Percentiles rank a stretch among this genome's conserved stretches.
These are phyloP conservation scores for Graphilbum fragrans DNA, from an alignment of 2,329 filamentous ascomycete genomes.

Conservation along the genomic window DNA sequence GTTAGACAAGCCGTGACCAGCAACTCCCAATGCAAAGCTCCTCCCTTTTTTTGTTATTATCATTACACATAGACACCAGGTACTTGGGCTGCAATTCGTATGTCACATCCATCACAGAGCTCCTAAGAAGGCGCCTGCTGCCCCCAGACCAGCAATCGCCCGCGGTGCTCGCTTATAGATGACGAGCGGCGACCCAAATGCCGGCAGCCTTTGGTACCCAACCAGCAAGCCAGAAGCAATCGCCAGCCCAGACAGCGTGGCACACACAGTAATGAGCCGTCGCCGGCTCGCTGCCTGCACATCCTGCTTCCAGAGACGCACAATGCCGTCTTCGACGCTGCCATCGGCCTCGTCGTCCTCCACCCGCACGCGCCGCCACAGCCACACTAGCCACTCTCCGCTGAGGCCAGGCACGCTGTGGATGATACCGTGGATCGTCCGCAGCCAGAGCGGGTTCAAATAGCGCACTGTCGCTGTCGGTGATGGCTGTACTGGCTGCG, in stretches of 20 bases:
- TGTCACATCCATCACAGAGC: not conserved
- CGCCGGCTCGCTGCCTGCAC: slow-evolving; percentile 9
- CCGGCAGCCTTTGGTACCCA: slow-evolving; percentile 26
- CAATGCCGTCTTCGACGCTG: not conserved
- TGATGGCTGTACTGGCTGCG: not conserved
- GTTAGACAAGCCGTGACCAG: not conserved
- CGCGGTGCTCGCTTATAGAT: slow-evolving; percentile 24
- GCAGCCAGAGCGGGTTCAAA: slow-evolving; percentile 8
- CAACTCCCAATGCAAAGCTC: not conserved
- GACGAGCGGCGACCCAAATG: slow-evolving; percentile 32
- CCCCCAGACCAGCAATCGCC: slow-evolving; percentile 5
- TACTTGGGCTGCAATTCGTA: too few species aligned
- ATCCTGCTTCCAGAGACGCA: not conserved
- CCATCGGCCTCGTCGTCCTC: not conserved
- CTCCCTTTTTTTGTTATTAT: not conserved
- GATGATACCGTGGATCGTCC: slow-evolving; percentile 19
- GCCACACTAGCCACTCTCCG: slow-evolving; percentile 20
- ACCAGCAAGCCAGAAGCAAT: slow-evolving; percentile 23
- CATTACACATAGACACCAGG: too few species aligned
- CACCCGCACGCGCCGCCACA: slow-evolving; percentile 11
- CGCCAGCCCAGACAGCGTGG: slow-evolving; percentile 24
- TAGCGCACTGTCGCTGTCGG: not conserved
- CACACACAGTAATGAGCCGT: slow-evolving; percentile 18
- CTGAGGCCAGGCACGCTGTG: slow-evolving; percentile 19
- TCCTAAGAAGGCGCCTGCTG: not conserved